Conservation (phyloP, 352 stramenopile genomes). For the Phytophthora sp. region DNA sequence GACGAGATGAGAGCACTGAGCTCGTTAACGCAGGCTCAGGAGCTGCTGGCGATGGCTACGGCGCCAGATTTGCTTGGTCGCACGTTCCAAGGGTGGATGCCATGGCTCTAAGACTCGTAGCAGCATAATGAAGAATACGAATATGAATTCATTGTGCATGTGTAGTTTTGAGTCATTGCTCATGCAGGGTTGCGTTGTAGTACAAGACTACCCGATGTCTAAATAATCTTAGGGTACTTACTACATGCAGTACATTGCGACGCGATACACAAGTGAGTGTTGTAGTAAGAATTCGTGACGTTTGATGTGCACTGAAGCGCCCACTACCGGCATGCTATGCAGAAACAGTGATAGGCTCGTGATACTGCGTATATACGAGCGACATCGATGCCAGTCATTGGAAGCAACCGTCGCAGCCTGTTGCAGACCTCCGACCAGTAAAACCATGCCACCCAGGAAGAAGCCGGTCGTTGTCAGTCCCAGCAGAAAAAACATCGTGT, state of each 20-base stretch:
- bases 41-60: conserved; percentile 82
- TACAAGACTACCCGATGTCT: neutral
- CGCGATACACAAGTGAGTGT: conserved; percentile 72
- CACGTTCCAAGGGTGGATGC: conserved; percentile 86
- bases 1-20: conserved; percentile 43
- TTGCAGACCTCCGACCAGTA: conserved; percentile 68
- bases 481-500: conserved; percentile 66
- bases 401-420: conserved; percentile 54
- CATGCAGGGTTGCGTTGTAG: neutral
- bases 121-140: neutral
- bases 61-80: conserved; percentile 81
- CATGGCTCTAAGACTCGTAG: conserved; percentile 59
- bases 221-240: conserved; percentile 11
- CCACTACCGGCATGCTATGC: conserved; percentile 68
- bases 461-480: conserved; percentile 50
- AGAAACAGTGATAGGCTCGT: conserved; percentile 85
- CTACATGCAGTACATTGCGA: conserved; percentile 79
- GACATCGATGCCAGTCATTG: conserved; percentile 74
- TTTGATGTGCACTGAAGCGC: conserved; percentile 69
- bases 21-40: conserved; percentile 78
- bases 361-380: conserved; percentile 75
- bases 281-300: conserved; percentile 77
- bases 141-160: neutral
- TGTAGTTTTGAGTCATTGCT: neutral
- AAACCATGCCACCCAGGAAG: conserved; percentile 61